Conservation (phyloP, 495 filamentous ascomycete genomes). For the Aspergillus ellipticus region DNA sequence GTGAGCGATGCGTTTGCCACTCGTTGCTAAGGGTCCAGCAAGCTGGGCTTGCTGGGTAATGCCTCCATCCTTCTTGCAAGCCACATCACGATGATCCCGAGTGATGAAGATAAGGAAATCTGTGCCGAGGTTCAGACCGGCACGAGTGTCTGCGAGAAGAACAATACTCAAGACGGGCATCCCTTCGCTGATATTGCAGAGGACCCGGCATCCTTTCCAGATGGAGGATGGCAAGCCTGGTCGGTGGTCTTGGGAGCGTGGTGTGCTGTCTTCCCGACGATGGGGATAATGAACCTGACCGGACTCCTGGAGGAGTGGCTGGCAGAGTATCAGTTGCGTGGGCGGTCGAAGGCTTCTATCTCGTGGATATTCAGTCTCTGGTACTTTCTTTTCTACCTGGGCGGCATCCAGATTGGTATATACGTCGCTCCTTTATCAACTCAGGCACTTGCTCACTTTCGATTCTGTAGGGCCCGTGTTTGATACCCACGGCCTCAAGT, state of each 20-base stretch:
- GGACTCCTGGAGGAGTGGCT: conserved; percentile 54
- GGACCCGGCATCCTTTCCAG: conserved; percentile 1
- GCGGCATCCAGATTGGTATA: conserved; percentile 18
- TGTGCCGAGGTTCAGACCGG: neutral
- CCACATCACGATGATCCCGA: neutral
- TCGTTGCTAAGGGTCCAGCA: neutral
- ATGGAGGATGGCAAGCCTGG: conserved; percentile 24
- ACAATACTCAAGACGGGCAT: neutral
- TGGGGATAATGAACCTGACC: conserved; percentile 53
- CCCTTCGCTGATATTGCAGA: neutral
- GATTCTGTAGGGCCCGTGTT: conserved; percentile 17
- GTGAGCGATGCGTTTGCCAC: neutral
- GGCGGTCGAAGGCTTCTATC: conserved; percentile 37
- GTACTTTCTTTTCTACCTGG: conserved; percentile 21
- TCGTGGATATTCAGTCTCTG: conserved; percentile 46
- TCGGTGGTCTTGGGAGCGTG: conserved; percentile 18
- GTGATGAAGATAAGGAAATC: neutral
- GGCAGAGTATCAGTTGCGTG: conserved; percentile 40
- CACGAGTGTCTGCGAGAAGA: neutral
- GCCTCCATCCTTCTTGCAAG: neutral
- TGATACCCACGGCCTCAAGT: conserved; percentile 19
- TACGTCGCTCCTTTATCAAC: neutral
- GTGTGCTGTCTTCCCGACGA: conserved; percentile 18
- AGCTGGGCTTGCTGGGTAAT: neutral
- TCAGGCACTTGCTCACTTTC: neutral